Evolutionary conservation across 2,329 filamentous ascomycete genomes (phyloP), one percentile per base, ranked within the genome.

Genomic region (Colletotrichum neosansevieriae): DNA sequence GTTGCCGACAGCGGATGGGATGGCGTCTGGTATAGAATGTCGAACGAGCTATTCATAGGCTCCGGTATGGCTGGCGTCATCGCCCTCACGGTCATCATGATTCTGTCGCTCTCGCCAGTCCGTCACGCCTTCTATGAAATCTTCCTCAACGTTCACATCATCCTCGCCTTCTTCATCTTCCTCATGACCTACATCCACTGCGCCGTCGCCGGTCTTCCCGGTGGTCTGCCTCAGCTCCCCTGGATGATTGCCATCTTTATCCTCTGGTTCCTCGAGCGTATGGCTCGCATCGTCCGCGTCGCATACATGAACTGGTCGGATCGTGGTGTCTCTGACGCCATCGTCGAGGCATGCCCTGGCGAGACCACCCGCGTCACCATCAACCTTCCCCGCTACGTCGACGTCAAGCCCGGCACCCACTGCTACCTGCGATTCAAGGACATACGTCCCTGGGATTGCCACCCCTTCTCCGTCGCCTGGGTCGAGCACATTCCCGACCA

Each of bases 101-200:
- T 97, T 58, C 83, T 91, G 32, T 91, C 94, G 10, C 82, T 92
- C 61, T 95, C 94, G 2, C 91, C 94, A 0, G 76, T 99, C 58
- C 91, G 96, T 70, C 95, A 98, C 79, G 94, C 94, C 44, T 98
- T 97, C 78, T 99, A 99, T 82, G 96, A 99, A 82, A 97, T 94
- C 1, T 99, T 99, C 82, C 86, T 98, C 74, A 93, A 92, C 76
- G 80, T 91, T 34, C 96, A 98, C 81, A 94, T 97, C 73, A 78
- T 92, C 42, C 82, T 97, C 58, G 94, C 91, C 44, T 79, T 91
- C 40, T 76, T 93, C 61, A 83, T 85, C 54, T 87, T 98, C 58
- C 83, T 88, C 64, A 91, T 90, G 74, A 89, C 94, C 9, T 96
- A 91, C 86, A 83, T 94, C 42, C 96, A 98, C 82, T 89, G 93